These are phyloP conservation scores for Arctium minus DNA, from an alignment of 129 eudicot species.

Conservation along the genomic window DNA sequence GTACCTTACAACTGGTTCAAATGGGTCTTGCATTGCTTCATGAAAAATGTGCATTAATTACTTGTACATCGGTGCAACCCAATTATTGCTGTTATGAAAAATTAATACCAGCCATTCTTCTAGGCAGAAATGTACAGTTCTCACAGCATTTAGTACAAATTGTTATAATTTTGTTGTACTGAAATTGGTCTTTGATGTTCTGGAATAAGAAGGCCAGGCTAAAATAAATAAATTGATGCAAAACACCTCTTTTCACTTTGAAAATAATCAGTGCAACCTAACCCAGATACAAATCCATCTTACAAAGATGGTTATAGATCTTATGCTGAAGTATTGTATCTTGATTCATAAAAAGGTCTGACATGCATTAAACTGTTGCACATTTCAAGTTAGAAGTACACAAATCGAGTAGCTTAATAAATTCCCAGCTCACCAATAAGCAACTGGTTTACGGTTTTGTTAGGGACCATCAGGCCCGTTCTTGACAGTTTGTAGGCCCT, in stretches of 20 bases:
- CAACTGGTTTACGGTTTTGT: too few relatives aligned
- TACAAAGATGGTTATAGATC: background rate
- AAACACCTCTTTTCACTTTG: too few relatives aligned
- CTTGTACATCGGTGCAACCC: background rate
- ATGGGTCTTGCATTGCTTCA: background rate
- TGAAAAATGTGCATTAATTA: background rate
- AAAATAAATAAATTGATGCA: too few relatives aligned
- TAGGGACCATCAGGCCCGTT: too few relatives aligned
- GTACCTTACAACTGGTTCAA: background rate
- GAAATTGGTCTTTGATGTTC: too few relatives aligned
- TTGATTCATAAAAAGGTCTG: background rate
- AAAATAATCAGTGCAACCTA: too few relatives aligned
- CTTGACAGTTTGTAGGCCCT: too few relatives aligned
- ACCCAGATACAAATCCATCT: background rate
- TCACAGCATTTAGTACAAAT: background rate
- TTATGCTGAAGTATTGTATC: background rate
- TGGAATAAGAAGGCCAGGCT: too few relatives aligned
- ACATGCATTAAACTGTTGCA: background rate
- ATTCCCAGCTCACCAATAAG: too few relatives aligned
- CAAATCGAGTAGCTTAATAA: too few relatives aligned
- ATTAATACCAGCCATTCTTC: background rate
- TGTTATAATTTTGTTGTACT: background rate
- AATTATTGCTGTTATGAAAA: background rate
- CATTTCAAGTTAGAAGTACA: background rate
- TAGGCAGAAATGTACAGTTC: background rate